These are phyloP conservation scores for Mycena latifolia DNA, from an alignment of 768 basidiomycete species.

Conservation along the genomic window DNA sequence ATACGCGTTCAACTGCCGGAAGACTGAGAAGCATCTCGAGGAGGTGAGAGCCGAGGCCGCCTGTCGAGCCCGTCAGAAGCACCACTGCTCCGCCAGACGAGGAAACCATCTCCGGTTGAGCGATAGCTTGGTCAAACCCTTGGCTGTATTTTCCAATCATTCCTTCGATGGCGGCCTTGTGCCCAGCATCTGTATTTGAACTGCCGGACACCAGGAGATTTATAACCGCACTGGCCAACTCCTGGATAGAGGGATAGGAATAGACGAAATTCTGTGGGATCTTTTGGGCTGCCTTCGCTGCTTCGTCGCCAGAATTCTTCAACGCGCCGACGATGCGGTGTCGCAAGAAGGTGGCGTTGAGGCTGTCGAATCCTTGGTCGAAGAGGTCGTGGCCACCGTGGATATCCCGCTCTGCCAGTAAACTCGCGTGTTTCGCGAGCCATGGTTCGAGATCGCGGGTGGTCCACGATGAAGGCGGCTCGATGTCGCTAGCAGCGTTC, in stretches of 20 bases:
- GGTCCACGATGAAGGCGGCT: conserved; percentile 36
- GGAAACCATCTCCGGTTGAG: conserved; percentile 2
- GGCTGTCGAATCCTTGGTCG: conserved; percentile 51
- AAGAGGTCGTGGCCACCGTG: conserved; percentile 42
- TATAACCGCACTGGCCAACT: too few relatives aligned
- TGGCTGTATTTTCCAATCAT: conserved; percentile 51
- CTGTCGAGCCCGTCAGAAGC: conserved; percentile 48
- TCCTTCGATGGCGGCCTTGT: conserved; percentile 42
- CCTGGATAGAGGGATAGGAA: too few relatives aligned
- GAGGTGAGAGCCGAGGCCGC: conserved; percentile 46
- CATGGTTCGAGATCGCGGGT: conserved; percentile 32
- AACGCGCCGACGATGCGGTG: conserved; percentile 52
- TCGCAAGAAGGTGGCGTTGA: conserved; percentile 53
- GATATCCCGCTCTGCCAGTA: conserved; percentile 27
- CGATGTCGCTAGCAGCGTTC: conserved; percentile 28
- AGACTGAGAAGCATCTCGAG: conserved; percentile 30
- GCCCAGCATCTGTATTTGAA: background rate
- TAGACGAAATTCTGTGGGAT: too few relatives aligned
- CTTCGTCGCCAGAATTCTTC: conserved; percentile 23
- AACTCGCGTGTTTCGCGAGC: conserved; percentile 38
- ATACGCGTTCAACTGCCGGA: conserved; percentile 38
- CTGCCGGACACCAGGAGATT: too few relatives aligned
- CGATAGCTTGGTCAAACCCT: conserved; percentile 33
- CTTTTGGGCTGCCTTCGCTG: too few relatives aligned
- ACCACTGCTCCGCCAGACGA: conserved; percentile 44